Evolutionary conservation across 2,329 filamentous ascomycete species (phyloP), one percentile per base, ranked within the genome.

Genomic region (Pestalotiopsis sp.): DNA sequence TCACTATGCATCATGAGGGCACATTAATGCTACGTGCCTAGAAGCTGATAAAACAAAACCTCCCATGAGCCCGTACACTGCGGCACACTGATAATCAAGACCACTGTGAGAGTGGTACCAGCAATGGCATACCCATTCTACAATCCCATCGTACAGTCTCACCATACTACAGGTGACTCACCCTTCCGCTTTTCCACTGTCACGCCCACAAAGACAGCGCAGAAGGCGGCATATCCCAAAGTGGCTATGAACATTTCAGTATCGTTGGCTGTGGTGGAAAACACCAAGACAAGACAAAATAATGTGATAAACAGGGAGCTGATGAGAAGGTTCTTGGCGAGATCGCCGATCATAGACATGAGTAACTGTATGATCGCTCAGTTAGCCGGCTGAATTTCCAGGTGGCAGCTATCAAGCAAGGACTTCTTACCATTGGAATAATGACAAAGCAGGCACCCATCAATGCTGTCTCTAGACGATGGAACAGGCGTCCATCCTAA

Each of bases 211-310:
- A 68, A 69, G 7, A 70, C 67, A 6, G 56, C 68, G 3, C 68
- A 45, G 27, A 69, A 71, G 14, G 65, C 65, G 57, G 61, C 66
- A 61, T 71, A 70, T 20, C 61, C 62, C 13, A 66, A 36, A 12
- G 57, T 69, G 57, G 66, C 68, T 25, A 68, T 40, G 56, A 69
- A 70, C n/a, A 70, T 13, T 36, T 49, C 45, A 13, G 58, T 38
- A 31, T 70, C 69, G 14, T 70, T 67, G 14, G 67, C 68, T 20
- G 67, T 70, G 40, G 41, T 68, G 25, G 41, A 20, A 64, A 63
- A 70, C 7, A 67, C 69, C 31, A 70, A 59, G 13, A 58, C 69
- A 4, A 67, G 11, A 11, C 40, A 67, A 31, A 70, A 69, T 7
- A 70, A 25, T 17, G 68, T 13, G 4, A 70, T 57, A n/a, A 64